Base-by-base conservation (phyloP, 2,329 filamentous ascomycete species). In the Colletotrichum theobromicola region DNA sequence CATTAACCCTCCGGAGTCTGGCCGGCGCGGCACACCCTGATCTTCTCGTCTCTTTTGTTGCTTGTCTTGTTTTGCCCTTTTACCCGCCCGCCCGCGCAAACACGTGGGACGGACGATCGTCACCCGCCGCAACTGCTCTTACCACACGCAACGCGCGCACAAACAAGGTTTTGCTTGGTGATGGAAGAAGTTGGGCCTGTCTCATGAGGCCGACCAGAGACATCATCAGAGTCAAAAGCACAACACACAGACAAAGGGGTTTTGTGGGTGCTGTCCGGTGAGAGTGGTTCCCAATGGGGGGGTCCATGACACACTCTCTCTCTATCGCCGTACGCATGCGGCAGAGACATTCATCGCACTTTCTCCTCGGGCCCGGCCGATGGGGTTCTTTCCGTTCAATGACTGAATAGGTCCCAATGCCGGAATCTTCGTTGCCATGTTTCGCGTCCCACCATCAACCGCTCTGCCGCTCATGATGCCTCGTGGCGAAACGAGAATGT, bases 401-500 rank as follows among this genome's bases (percentile, higher is more conserved):
- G 55, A 60, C 18, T 10, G 71, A 70, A 61, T 60, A n/a, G 21
- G 28, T n/a, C 24, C 57, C 18, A 30, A 21, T 24, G 24, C 58
- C 53, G 67, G 13, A 46, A 35, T 66, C 26, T 42, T 30, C 66
- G 28, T 60, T 42, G 60, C 32, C 53, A 32, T 35, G 55, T 21
- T 55, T 34, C 70, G 34, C 65, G 46, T 32, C 55, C 32, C 53
- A 50, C 26, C 53, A 37, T 60, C 53, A 70, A 46, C 65, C 63
- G 30, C 34, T 67, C 53, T 60, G 32, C 66, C 66, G 55, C 66
- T 42, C 64, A 35, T 24, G 35, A 16, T 30, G 53, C 62, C 68
- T 72, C 68, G 72, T 72, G 68, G 72, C 68, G 61, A 71, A 34
- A n/a, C n/a, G n/a, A 35, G 63, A 55, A 50, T 67, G 21, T 65